Evolutionary conservation across 2,329 filamentous ascomycete genomes (phyloP).

Genomic region (Neospermospora avenae): DNA sequence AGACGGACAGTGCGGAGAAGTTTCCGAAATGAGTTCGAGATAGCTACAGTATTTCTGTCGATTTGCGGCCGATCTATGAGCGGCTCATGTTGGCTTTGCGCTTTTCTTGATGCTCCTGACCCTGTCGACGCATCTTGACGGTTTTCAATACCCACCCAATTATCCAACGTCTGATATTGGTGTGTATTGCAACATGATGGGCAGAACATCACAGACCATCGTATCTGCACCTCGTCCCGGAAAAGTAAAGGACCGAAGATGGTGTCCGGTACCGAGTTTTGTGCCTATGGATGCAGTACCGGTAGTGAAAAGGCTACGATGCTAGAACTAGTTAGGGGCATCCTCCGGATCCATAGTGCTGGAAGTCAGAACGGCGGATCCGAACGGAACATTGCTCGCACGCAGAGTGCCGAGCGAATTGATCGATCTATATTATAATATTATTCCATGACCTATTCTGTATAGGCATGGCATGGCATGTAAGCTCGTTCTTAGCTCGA

Average conservation of each 20-base stretch:
- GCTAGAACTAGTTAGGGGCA: background rate
- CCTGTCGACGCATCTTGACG: background rate
- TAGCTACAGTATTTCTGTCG: background rate
- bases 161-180: slow-evolving; percentile 1
- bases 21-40: background rate
- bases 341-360: background rate
- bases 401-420: background rate
- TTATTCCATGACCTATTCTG: background rate
- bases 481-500: background rate
- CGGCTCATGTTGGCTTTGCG: background rate
- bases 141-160: background rate
- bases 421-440: background rate
- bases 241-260: background rate
- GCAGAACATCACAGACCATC: background rate
- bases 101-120: background rate
- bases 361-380: background rate
- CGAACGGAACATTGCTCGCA: slow-evolving; percentile 8
- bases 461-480: background rate
- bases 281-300: background rate
- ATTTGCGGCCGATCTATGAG: background rate
- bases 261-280: background rate
- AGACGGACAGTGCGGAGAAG: background rate
- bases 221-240: background rate
- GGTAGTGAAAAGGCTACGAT: background rate
- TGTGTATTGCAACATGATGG: slow-evolving; percentile 1